These are phyloP conservation scores for Dendrocalamus latiflorus DNA, from an alignment of 202 grass and related monocot species.

Conservation along the genomic window DNA sequence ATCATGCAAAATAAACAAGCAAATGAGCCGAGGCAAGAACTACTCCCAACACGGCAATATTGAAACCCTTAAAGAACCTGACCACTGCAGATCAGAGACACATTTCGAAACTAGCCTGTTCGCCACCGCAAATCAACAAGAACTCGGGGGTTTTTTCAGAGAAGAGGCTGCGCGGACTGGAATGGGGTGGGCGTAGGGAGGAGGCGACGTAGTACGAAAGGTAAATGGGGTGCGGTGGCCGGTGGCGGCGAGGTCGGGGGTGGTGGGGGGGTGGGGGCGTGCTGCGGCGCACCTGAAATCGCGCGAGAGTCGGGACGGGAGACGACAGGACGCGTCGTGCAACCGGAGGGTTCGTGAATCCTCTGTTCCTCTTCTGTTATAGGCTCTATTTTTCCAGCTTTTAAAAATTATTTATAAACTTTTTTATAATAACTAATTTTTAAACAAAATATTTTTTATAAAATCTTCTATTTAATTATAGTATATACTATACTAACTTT, in stretches of 20 bases:
- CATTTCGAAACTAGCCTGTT: neutral
- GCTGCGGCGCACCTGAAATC: neutral
- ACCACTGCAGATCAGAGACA: neutral
- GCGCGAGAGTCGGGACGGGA: neutral
- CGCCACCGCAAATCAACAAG: neutral
- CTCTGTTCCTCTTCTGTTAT: no score
- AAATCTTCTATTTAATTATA: no score
- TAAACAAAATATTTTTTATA: no score
- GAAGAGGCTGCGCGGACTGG: neutral
- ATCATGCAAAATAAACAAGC: neutral
- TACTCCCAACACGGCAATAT: neutral
- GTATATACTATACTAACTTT: no score
- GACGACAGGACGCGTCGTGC: no score
- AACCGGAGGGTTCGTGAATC: no score
- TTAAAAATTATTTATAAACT: no score
- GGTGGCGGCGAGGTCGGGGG: neutral
- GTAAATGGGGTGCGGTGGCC: neutral
- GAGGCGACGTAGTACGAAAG: neutral
- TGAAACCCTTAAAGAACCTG: neutral
- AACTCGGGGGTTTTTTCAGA: neutral
- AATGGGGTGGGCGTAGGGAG: neutral
- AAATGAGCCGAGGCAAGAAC: neutral
- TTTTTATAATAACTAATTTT: no score
- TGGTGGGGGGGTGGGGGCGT: neutral
- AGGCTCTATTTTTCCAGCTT: no score